Evolutionary conservation across 1,284 basidiomycete species (phyloP).

Genomic region (Fistulinella cinereoalba): DNA sequence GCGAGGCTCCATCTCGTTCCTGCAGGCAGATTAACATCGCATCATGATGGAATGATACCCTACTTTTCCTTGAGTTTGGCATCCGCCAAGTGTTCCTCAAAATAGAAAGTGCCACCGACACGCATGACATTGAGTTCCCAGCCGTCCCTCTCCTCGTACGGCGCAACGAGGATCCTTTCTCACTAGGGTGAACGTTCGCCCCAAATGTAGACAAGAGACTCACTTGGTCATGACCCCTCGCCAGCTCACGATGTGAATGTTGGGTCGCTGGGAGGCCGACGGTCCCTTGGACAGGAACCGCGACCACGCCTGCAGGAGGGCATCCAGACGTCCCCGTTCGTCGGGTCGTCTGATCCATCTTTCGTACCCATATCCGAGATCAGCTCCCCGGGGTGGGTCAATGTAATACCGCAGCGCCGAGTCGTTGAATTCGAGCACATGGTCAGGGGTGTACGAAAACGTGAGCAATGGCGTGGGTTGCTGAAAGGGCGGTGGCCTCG

Average conservation of each 20-base stretch:
- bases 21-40: slow-evolving; percentile 30
- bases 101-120: slow-evolving; percentile 73
- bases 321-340: slow-evolving; percentile 59
- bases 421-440: slow-evolving; percentile 59
- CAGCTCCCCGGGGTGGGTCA: slow-evolving; percentile 58
- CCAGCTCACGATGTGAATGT: slow-evolving; percentile 75
- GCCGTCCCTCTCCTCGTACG: slow-evolving; percentile 76
- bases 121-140: slow-evolving; percentile 87
- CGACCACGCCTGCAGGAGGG: slow-evolving; percentile 56
- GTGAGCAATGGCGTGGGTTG: slow-evolving; percentile 60
- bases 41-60: slow-evolving; percentile 17
- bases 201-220: slow-evolving; percentile 17
- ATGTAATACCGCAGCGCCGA: slow-evolving; percentile 68
- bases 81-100: slow-evolving; percentile 76
- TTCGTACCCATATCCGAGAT: slow-evolving; percentile 65
- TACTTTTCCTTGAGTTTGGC: slow-evolving; percentile 61
- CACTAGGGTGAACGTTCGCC: slow-evolving; percentile 34
- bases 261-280: slow-evolving; percentile 26
- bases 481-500: slow-evolving; percentile 50
- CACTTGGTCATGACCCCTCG: slow-evolving; percentile 92
- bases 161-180: slow-evolving; percentile 70
- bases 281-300: slow-evolving; percentile 39
- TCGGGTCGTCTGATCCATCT: slow-evolving; percentile 68
- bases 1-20: slow-evolving; percentile 58
- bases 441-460: slow-evolving; percentile 58